Base-by-base conservation (phyloP, 139 green algal genomes). In the Micractinium sp. region DNA sequence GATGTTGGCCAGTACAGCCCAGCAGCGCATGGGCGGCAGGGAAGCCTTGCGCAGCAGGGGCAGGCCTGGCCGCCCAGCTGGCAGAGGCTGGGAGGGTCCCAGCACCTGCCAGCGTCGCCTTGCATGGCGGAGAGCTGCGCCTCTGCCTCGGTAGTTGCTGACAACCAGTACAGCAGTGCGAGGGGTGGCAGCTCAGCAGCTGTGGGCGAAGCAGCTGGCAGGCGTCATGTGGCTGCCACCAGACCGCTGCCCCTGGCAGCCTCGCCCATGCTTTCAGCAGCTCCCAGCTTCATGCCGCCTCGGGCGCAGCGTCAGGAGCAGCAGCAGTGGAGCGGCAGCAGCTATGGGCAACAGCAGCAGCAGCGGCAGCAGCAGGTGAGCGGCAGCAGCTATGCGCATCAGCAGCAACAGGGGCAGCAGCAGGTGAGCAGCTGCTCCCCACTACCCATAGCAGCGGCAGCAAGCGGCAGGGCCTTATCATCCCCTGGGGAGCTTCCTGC, bases 111-210 rank as follows among this genome's bases (percentile, higher is more conserved):
- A 22, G 83, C 60, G 36, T 87, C 83, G 7, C 83, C 83, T 25
- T 87, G 83, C 67, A 87, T 87, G 83, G 83, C 83, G 16, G 83
- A 87, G 67, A 87, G 83, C 67, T 87, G 83, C 22, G 83, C 83
- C 0, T 87, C 83, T 18, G 39, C 47, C 38, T 87, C 38, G 7
- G 33, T 86, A 20, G 35, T 33, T 60, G 56, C 15, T 22, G 81
- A 76, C 31, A 75, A 66, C 16, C 67, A 67, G 19, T 39, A 41
- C 78, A 84, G 27, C 31, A 29, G 33, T 31, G 36, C 76, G 35
- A 36, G 60, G 76, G 14, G 53, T 27, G 38, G 82, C 82, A 77
- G 80, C 81, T 19, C 14, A 27, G 31, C 81, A 56, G 56, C 19
- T 5, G 38, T 36, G 0, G 53, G 7, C 33, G 47, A 27, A 69